A percentile compares a stretch with the other conserved stretches of the same genome.
phyloP scores from a whole-genome alignment of 164 flowering plant species.

The Vitis rotundifolia region DNA sequence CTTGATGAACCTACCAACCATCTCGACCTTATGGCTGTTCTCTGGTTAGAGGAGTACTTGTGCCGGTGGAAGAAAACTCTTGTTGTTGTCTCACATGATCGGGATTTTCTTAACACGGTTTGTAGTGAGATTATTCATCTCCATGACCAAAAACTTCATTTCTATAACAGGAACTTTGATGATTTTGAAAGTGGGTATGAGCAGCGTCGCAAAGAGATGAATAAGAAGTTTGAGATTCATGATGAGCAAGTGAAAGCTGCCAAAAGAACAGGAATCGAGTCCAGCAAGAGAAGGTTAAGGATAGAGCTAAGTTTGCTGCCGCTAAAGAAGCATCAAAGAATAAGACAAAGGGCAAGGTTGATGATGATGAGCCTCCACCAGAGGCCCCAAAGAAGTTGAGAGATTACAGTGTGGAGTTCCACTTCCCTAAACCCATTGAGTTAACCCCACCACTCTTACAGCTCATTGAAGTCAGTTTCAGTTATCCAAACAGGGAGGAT shows the following conservation, averaged over 20 bases:
- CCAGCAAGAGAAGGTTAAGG: slow-evolving; percentile 81
- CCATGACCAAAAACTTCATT: slow-evolving; percentile 70
- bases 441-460: slow-evolving; percentile 80
- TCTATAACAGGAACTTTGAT: slow-evolving; percentile 75
- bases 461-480: slow-evolving; percentile 74
- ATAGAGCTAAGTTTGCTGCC: slow-evolving; percentile 60
- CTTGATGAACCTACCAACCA: slow-evolving; percentile 93
- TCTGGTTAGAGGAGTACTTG: slow-evolving; percentile 83
- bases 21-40: slow-evolving; percentile 84
- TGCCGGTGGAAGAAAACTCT: slow-evolving; percentile 86
- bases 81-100: slow-evolving; percentile 82
- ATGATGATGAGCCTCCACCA: slow-evolving; percentile 55
- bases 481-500: slow-evolving; percentile 66
- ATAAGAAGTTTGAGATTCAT: slow-evolving; percentile 67
- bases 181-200: slow-evolving; percentile 78
- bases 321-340: slow-evolving; percentile 70
- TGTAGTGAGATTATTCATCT: slow-evolving; percentile 81
- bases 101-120: slow-evolving; percentile 79
- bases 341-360: slow-evolving; percentile 63
- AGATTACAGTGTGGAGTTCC: slow-evolving; percentile 77
- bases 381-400: slow-evolving; percentile 81
- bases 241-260: slow-evolving; percentile 80
- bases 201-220: slow-evolving; percentile 76
- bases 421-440: slow-evolving; percentile 83
- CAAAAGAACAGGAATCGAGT: slow-evolving; percentile 56